Conservation (phyloP, 768 basidiomycete genomes). For the Termitomyces sp. region DNA sequence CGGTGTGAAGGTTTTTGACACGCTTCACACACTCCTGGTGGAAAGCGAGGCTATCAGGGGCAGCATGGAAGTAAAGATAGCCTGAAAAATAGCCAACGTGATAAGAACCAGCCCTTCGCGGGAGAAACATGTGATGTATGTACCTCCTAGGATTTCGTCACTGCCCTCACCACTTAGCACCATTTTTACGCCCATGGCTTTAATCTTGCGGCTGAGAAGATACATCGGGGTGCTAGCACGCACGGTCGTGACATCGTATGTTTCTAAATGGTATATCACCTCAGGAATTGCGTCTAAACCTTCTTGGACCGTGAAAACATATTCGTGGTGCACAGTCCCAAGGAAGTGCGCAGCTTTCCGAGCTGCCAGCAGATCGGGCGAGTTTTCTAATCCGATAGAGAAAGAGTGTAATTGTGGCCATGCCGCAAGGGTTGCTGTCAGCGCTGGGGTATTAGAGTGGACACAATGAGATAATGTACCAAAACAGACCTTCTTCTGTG, state of each 20-base stretch:
- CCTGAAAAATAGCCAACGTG: conserved; percentile 39
- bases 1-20: conserved; percentile 95
- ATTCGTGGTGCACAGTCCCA: conserved; percentile 95
- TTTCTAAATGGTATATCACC: conserved; percentile 97
- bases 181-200: conserved; percentile 99
- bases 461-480: neutral
- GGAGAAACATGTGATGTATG: neutral
- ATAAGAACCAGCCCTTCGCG: neutral
- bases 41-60: conserved; percentile 82
- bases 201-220: conserved; percentile 95
- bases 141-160: conserved; percentile 96
- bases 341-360: conserved; percentile 90
- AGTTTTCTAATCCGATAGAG: conserved; percentile 91
- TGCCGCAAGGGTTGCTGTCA: conserved; percentile 63
- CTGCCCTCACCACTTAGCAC: conserved; percentile 96
- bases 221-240: conserved; percentile 99
- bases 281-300: conserved; percentile 96
- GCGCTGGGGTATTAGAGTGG: conserved; percentile 3
- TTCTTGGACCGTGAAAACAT: conserved; percentile 97
- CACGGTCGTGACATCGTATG: conserved; percentile 98
- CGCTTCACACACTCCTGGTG: conserved; percentile 93
- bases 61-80: conserved; percentile 99
- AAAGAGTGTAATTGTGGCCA: conserved; percentile 99
- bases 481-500: conserved; percentile 48
- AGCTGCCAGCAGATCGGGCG: conserved; percentile 93